Evolutionary conservation across 1,139 yeast genomes (phyloP).

Genomic region (Yamadazyma siamensis): DNA sequence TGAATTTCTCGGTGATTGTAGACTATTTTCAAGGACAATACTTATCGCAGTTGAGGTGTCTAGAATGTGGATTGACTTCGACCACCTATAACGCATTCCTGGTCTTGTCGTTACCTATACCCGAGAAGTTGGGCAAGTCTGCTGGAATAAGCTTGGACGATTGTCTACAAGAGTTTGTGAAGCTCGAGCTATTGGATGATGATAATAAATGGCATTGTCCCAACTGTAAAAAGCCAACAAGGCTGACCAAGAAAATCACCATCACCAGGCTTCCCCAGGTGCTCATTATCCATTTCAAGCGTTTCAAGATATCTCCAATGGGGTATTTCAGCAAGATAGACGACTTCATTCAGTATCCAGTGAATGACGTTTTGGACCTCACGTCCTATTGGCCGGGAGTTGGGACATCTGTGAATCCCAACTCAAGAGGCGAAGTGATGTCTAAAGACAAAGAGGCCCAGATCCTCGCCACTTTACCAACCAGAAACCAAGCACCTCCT

Average conservation of each 20-base stretch:
- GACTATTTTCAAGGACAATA: slow-evolving; percentile 91
- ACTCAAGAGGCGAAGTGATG: slow-evolving; percentile 17
- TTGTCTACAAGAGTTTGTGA: slow-evolving; percentile 70
- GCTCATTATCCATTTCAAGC: slow-evolving; percentile 71
- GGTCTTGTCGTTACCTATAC: slow-evolving; percentile 72
- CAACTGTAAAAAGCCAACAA: slow-evolving; percentile 62
- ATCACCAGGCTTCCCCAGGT: slow-evolving; percentile 73
- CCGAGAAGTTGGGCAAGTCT: slow-evolving; percentile 29
- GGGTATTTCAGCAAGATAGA: slow-evolving; percentile 57
- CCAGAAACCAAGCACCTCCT: slow-evolving; percentile 76
- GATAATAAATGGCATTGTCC: slow-evolving; percentile 93
- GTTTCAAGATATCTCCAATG: slow-evolving; percentile 56
- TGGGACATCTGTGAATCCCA: slow-evolving; percentile 29
- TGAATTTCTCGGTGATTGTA: slow-evolving; percentile 81
- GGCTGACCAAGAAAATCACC: slow-evolving; percentile 63
- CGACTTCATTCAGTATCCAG: slow-evolving; percentile 60
- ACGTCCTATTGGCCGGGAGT: slow-evolving; percentile 76
- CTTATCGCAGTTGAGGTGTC: slow-evolving; percentile 73
- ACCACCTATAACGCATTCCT: slow-evolving; percentile 86
- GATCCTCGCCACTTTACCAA: slow-evolving; percentile 52
- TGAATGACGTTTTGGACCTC: slow-evolving; percentile 53
- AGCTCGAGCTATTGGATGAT: slow-evolving; percentile 66
- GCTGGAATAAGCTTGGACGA: slow-evolving; percentile 44
- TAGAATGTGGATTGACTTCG: slow-evolving; percentile 73
- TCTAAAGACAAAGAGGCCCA: slow-evolving; percentile 39